Conservation (phyloP, 805 yeast genomes). For the Priceomyces haplophilus region DNA sequence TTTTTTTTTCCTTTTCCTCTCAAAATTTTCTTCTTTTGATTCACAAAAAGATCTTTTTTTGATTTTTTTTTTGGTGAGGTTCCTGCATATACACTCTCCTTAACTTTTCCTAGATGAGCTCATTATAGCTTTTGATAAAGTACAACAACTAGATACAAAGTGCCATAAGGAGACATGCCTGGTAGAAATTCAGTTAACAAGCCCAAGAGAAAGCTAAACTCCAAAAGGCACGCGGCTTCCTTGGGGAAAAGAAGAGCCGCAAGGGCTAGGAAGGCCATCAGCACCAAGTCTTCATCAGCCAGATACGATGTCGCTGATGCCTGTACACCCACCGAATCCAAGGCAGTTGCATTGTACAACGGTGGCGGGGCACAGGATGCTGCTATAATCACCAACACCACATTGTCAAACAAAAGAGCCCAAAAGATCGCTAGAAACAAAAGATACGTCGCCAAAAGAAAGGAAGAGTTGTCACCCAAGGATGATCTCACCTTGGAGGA, state of each 20-base stretch:
- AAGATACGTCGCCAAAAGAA: conserved; percentile 63
- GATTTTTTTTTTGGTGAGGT: neutral
- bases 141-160: neutral
- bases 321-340: conserved; percentile 42
- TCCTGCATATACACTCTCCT: neutral
- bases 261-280: conserved; percentile 38
- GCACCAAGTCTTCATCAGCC: conserved; percentile 45
- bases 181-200: conserved; percentile 78
- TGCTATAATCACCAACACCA: conserved; percentile 48
- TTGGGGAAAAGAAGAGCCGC: conserved; percentile 56
- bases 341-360: conserved; percentile 43
- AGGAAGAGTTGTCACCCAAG: conserved; percentile 42
- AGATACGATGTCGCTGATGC: conserved; percentile 37
- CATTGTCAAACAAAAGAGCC: conserved; percentile 74
- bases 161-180: conserved; percentile 50
- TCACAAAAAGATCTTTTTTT: no score
- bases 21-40: conserved; percentile 3
- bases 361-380: conserved; percentile 31
- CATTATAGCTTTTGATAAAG: neutral
- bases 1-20: conserved; percentile 6
- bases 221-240: conserved; percentile 48
- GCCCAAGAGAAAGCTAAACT: conserved; percentile 59
- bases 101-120: conserved; percentile 6
- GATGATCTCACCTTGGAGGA: conserved; percentile 46
- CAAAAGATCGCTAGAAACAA: conserved; percentile 77